Evolutionary conservation across 2,329 filamentous ascomycete species (phyloP).

Genomic region (Periglandula ipomoeae): DNA sequence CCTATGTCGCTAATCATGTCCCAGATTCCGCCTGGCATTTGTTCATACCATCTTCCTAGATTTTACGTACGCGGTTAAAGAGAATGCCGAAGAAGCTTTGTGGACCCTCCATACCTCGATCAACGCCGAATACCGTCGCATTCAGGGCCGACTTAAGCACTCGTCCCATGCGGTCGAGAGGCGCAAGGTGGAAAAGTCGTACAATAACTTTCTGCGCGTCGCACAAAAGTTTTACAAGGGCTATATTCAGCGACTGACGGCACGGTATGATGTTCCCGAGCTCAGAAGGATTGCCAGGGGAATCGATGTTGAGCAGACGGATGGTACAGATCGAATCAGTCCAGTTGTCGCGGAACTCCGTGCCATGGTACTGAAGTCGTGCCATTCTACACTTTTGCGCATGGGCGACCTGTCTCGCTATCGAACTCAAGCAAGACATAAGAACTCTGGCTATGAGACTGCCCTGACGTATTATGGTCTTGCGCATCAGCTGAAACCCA

Average conservation of each 20-base stretch:
- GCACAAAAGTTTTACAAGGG: constrained; percentile 83
- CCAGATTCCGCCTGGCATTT: constrained; percentile 55
- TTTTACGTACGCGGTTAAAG: constrained; percentile 53
- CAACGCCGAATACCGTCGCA: constrained; percentile 68
- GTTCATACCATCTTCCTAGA: constrained; percentile 66
- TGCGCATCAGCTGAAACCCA: constrained; percentile 68
- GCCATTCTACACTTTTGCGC: constrained; percentile 74
- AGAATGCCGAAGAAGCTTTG: constrained; percentile 59
- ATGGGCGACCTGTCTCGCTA: constrained; percentile 89
- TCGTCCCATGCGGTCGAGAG: constrained; percentile 49
- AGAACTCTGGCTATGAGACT: constrained; percentile 66
- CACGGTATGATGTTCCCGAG: constrained; percentile 45
- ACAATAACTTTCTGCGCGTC: constrained; percentile 75
- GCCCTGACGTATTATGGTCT: constrained; percentile 79
- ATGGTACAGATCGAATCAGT: constrained; percentile 33
- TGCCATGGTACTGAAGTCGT: constrained; percentile 59
- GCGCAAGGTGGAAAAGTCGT: constrained; percentile 73
- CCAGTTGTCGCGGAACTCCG: constrained; percentile 41
- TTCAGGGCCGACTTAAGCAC: constrained; percentile 47
- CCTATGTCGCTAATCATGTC: not conserved
- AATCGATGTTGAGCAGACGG: constrained; percentile 33
- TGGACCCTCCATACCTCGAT: constrained; percentile 74
- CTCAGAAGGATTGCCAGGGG: constrained; percentile 33
- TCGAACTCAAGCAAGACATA: constrained; percentile 62
- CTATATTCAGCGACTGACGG: constrained; percentile 69